Conservation (phyloP, 139 green algal genomes). For the Chlorella sp. region DNA sequence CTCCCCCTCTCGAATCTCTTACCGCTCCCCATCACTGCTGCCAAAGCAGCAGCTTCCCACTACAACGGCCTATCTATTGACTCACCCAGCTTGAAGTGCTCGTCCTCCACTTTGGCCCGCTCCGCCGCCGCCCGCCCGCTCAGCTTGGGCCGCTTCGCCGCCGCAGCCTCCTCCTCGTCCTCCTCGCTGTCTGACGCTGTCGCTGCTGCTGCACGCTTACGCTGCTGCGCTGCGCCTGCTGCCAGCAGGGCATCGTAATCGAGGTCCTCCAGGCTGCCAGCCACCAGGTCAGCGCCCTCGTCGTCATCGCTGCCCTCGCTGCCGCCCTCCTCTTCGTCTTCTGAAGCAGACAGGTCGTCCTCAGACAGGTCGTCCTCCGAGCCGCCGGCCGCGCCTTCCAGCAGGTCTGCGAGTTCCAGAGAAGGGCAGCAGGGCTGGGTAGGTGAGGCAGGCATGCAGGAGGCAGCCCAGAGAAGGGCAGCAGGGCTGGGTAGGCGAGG, state of each 20-base stretch:
- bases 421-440: too few relatives aligned
- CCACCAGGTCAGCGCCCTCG: conserved; percentile 6
- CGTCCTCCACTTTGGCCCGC: conserved; percentile 64
- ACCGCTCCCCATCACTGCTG: background rate
- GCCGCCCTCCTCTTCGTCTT: conserved; percentile 28
- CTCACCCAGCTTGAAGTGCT: conserved; percentile 84
- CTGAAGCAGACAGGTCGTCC: background rate
- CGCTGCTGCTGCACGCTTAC: background rate
- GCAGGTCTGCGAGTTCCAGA: conserved; percentile 33
- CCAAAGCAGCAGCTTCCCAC: background rate
- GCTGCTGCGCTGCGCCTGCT: conserved; percentile 10
- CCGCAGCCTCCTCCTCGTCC: conserved; percentile 20
- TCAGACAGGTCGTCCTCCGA: conserved; percentile 1
- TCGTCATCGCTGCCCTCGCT: too few relatives aligned
- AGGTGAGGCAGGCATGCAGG: too few relatives aligned
- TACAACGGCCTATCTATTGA: too few relatives aligned
- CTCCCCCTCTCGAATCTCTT: too few relatives aligned
- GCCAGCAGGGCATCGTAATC: conserved; percentile 52
- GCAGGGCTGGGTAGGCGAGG: too few relatives aligned
- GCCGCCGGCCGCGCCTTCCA: background rate
- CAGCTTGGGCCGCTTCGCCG: background rate
- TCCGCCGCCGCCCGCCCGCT: background rate
- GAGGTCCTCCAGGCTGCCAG: conserved; percentile 5
- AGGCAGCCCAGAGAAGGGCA: too few relatives aligned
- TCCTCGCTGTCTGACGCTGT: background rate